Evolutionary conservation across 2,329 filamentous ascomycete genomes (phyloP), one percentile per base, ranked within the genome.

Genomic region (Hortaea werneckii): DNA sequence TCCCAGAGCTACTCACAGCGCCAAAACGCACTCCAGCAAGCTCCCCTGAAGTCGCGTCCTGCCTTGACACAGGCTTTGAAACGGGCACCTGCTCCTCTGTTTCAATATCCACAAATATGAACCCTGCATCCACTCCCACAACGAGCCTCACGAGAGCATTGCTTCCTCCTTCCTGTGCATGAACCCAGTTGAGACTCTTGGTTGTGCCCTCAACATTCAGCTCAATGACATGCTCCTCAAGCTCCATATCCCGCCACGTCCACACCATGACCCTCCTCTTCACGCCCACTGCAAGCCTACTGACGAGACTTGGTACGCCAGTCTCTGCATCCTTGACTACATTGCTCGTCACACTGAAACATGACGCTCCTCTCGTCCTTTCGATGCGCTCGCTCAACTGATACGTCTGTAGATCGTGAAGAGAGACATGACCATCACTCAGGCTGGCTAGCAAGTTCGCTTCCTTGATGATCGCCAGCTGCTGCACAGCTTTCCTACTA

Each of bases 231-330:
- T 92, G 80, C 3, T 78, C 73, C 41, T 77, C 77, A 37, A 95
- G 74, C 69, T 96, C 92, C 72, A 88, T 92, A 63, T 95, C 89
- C 58, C 92, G 85, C 92, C 94, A 98, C 59, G 83, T 86, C 89
- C 92, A 98, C 45, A 95, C 68, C 50, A 96, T 65, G 43, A 98
- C 74, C 58, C 86, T 85, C 59, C 92, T 76, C 74, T 96, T 96
- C 30, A 95, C 87, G 4, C 88, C 88, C 8, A 98, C 90, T 5
- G 88, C 92, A 43, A 98, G 72, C 34, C 88, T 77, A 45, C 87
- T 94, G 53, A 96, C 89, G 46, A 98, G 94, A 55, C 90, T 87
- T 1, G 88, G 89, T 42, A 98, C 89, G 26, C 85, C 85, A 0
- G 87, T 95, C 42, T 80, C 79, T 5, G 81, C 70, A 65, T 98